Conservation (phyloP, 768 basidiomycete genomes). For the Asterophora parasitica region DNA sequence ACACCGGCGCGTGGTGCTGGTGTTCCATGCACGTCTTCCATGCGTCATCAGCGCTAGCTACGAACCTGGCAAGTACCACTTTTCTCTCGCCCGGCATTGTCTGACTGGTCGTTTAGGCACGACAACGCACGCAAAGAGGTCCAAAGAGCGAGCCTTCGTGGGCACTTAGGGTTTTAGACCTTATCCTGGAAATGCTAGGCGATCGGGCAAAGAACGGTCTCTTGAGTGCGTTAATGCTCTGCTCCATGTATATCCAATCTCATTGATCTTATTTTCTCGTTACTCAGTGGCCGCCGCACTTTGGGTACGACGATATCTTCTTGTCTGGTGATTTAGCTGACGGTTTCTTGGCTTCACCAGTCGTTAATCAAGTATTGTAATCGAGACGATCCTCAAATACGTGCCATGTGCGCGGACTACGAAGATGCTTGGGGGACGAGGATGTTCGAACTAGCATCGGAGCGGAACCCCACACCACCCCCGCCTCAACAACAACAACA, state of each 20-base stretch:
- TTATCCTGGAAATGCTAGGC: constrained; percentile 43
- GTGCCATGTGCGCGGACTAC: constrained; percentile 58
- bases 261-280: constrained; percentile 11
- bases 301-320: constrained; percentile 43
- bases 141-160: constrained; percentile 36
- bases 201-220: constrained; percentile 47
- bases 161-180: constrained; percentile 38
- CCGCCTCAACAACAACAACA: constrained; percentile 24
- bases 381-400: constrained; percentile 48
- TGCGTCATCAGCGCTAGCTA: constrained; percentile 59
- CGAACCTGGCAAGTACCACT: constrained; percentile 51
- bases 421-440: constrained; percentile 64
- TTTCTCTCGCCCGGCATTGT: neutral
- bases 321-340: constrained; percentile 7
- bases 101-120: constrained; percentile 25
- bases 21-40: constrained; percentile 71
- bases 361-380: constrained; percentile 62
- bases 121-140: constrained; percentile 33
- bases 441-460: constrained; percentile 43
- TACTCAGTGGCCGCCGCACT: constrained; percentile 53
- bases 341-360: constrained; percentile 28
- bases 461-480: constrained; percentile 36
- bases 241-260: neutral
- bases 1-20: constrained; percentile 79
- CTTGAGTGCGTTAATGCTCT: constrained; percentile 29